Conservation (phyloP, 2,329 filamentous ascomycete species). For the Alternaria atra region DNA sequence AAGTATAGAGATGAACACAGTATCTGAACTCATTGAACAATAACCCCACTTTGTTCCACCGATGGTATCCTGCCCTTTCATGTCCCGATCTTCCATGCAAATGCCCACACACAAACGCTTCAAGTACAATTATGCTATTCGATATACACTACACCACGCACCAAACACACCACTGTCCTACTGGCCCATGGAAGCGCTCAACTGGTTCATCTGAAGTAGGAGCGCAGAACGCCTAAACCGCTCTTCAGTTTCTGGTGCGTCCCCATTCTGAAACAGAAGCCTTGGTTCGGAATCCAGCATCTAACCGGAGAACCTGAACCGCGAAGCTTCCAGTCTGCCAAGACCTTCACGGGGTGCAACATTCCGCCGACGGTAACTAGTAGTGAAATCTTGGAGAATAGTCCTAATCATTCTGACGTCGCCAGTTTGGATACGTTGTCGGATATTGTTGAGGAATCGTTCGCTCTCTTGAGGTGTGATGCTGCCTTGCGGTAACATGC, state of each 20-base stretch:
- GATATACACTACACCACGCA: constrained; percentile 16
- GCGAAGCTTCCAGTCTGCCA: constrained; percentile 83
- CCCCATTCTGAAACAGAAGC: constrained; percentile 10
- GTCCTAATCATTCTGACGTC: constrained; percentile 82
- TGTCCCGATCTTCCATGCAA: constrained; percentile 25
- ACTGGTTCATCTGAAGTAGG: not conserved
- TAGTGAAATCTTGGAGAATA: constrained; percentile 95
- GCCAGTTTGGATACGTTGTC: constrained; percentile 74
- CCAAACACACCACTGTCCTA: constrained; percentile 4
- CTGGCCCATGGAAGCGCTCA: constrained; percentile 1
- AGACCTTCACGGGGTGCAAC: constrained; percentile 94
- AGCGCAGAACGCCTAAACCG: not conserved
- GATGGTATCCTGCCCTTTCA: constrained; percentile 20
- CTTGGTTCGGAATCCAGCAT: constrained; percentile 19
- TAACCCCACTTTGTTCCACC: constrained; percentile 9
- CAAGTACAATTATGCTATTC: constrained; percentile 25
- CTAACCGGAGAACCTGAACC: constrained; percentile 76
- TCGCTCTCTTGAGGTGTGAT: constrained; percentile 81
- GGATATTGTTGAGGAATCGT: constrained; percentile 80
- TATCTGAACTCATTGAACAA: constrained; percentile 12
- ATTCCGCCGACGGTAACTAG: constrained; percentile 89
- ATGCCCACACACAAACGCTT: constrained; percentile 30
- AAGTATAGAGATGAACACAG: constrained; percentile 5
- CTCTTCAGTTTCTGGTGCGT: not conserved
- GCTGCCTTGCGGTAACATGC: constrained; percentile 78